These are phyloP conservation scores for Tuber borchii DNA, from an alignment of 495 filamentous ascomycete species.

Conservation along the genomic window DNA sequence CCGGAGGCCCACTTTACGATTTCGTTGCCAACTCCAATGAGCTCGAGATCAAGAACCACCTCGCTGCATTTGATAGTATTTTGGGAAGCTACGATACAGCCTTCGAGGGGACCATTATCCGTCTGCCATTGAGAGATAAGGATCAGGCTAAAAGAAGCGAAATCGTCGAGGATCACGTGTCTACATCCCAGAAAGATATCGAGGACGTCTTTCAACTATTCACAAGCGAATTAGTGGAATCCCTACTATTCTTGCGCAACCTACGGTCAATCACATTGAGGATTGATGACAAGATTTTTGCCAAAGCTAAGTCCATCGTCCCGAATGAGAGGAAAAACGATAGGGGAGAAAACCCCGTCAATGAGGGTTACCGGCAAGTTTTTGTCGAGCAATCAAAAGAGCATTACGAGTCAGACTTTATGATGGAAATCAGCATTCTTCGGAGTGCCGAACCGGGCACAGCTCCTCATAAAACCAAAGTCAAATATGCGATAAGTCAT, in stretches of 20 bases:
- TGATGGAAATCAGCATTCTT: constrained; percentile 21
- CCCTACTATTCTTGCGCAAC: constrained; percentile 45
- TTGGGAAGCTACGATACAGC: constrained; percentile 16
- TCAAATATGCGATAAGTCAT: constrained; percentile 30
- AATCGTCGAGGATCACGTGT: constrained; percentile 41
- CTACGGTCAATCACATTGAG: constrained; percentile 40
- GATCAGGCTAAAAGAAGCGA: constrained; percentile 35
- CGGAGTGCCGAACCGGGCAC: constrained; percentile 3
- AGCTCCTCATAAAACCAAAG: constrained; percentile 6
- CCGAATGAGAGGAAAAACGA: constrained; percentile 5
- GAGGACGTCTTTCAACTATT: constrained; percentile 42
- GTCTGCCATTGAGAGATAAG: constrained; percentile 45
- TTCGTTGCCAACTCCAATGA: constrained; percentile 40
- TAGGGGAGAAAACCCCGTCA: constrained; percentile 12
- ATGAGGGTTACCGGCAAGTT: constrained; percentile 25
- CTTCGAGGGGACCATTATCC: constrained; percentile 45
- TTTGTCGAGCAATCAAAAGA: constrained; percentile 26
- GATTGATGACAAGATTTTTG: constrained; percentile 32
- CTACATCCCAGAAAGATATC: constrained; percentile 39
- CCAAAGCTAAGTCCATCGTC: constrained; percentile 31
- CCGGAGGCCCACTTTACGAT: constrained; percentile 45
- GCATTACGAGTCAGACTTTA: constrained; percentile 24
- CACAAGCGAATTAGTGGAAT: constrained; percentile 41
- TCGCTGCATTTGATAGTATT: constrained; percentile 41
- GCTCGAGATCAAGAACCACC: constrained; percentile 43